These are phyloP conservation scores for Gnaphalium uliginosum DNA, from an alignment of 129 eudicot species.

Conservation along the genomic window DNA sequence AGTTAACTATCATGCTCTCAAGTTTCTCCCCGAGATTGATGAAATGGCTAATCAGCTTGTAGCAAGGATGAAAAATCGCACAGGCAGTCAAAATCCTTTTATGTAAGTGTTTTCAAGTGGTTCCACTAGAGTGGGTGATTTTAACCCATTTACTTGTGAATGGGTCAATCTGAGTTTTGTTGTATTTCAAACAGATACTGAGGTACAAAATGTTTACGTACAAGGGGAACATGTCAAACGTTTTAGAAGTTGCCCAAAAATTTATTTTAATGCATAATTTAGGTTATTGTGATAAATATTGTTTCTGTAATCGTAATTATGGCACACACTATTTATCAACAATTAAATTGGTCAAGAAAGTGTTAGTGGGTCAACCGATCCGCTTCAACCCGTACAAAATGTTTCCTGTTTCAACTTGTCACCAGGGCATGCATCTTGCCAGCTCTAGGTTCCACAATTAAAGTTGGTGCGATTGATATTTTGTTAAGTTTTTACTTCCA, in stretches of 20 bases:
- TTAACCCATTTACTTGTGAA: no score
- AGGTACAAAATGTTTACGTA: background rate
- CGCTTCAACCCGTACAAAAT: no score
- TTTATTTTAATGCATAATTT: background rate
- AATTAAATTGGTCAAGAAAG: no score
- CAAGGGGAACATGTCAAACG: background rate
- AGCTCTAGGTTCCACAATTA: background rate
- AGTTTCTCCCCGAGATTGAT: constrained; percentile 94
- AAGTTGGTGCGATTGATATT: background rate
- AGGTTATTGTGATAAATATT: background rate
- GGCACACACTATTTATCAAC: background rate
- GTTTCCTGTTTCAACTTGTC: no score
- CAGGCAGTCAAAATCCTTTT: constrained; percentile 81
- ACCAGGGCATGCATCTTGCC: no score
- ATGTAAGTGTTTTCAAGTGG: constrained; percentile 50
- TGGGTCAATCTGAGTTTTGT: no score
- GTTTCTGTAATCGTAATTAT: background rate
- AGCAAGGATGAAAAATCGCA: constrained; percentile 95
- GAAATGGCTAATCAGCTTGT: constrained; percentile 87
- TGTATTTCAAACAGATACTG: no score
- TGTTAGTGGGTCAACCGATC: background rate
- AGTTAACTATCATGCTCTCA: constrained; percentile 94
- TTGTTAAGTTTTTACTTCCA: constrained; percentile 11
- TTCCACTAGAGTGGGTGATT: background rate
- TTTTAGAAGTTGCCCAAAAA: background rate